These are phyloP conservation scores for Metschnikowia noctiluminum DNA, from an alignment of 805 yeast species.

Conservation along the genomic window DNA sequence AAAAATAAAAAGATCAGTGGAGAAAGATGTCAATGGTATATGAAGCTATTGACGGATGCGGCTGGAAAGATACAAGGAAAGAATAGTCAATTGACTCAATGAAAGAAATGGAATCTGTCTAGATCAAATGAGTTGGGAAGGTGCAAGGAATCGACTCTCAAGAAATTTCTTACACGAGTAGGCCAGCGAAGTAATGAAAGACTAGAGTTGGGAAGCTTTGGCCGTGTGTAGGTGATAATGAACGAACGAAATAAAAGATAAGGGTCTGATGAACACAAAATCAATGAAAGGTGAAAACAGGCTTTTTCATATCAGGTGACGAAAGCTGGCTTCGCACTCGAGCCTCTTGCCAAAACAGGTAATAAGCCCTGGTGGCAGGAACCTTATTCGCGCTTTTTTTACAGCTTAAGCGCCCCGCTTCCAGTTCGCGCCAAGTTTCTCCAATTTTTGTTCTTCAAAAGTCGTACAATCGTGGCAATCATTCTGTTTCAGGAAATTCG, in stretches of 20 bases:
- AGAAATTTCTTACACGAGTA: background rate
- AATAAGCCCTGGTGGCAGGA: constrained; percentile 2
- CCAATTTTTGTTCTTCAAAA: background rate
- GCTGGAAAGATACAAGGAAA: background rate
- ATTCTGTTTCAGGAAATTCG: too few relatives aligned
- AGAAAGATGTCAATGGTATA: too few relatives aligned
- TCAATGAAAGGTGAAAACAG: background rate
- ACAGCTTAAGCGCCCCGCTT: background rate
- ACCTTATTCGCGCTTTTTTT: constrained; percentile 1
- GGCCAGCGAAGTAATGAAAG: background rate
- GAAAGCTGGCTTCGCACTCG: constrained; percentile 5
- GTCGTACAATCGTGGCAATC: too few relatives aligned
- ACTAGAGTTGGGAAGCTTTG: background rate
- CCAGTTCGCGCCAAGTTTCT: background rate
- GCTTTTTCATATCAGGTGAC: background rate
- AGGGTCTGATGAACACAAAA: too few relatives aligned
- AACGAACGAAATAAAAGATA: background rate
- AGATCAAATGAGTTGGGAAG: background rate
- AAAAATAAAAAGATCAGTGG: too few relatives aligned
- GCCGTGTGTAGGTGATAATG: background rate
- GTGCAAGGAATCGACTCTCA: background rate
- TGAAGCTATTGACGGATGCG: too few relatives aligned
- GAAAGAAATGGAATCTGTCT: background rate
- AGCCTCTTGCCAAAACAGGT: constrained; percentile 2
- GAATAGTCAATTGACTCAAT: background rate